Base-by-base conservation (phyloP, 257 asterid species). In the Lantana camara region DNA sequence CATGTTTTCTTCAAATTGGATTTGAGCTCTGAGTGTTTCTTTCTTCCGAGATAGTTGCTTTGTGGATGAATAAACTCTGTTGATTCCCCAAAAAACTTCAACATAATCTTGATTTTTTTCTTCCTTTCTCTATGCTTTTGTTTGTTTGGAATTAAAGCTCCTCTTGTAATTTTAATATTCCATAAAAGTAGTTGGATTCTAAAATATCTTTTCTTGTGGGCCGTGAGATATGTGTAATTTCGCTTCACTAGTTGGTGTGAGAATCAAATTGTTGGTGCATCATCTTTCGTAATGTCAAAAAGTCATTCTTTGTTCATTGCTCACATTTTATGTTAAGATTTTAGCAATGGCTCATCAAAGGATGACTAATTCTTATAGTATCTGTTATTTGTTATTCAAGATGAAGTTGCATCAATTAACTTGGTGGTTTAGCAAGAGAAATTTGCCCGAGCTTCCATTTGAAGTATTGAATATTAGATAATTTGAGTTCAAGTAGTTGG, bases 201-300 rank as follows among this genome's bases (percentile, higher is more conserved):
- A 20, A 32, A 9, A 42, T 30, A 54, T 34, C 32, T 40, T 42
- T 27, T 22, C 23, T 34, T 40, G 55, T 9, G 12, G 40, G 44
- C 52, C 17, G 55, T 52, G 54, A 46, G 22, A 22, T 49, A 24
- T 22, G 22, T 32, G 47, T 15, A 32, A 29, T 58, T 4, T 3
- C 13, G 9, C 29, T 4, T 3, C 13, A 7, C 29, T 32, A 41
- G 23, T 46, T 62, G 52, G 11, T 57, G 47, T 30, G 21, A 40
- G 21, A 40, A 27, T 50, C 27, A 7, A 53, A 52, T 69, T 32
- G 16, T 14, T 22, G 9, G 9, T 56, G 21, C 46, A 19, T 27
- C n/a, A 21, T 67, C 30, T 67, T 52, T 16, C 53, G 58, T n/a
- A 68, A 48, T 16, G 24, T 15, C 19, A 37, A 58, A 61, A 68